These are phyloP conservation scores for Paspalum vaginatum DNA, from an alignment of 176 grass and related monocot genomes.

Conservation along the genomic window DNA sequence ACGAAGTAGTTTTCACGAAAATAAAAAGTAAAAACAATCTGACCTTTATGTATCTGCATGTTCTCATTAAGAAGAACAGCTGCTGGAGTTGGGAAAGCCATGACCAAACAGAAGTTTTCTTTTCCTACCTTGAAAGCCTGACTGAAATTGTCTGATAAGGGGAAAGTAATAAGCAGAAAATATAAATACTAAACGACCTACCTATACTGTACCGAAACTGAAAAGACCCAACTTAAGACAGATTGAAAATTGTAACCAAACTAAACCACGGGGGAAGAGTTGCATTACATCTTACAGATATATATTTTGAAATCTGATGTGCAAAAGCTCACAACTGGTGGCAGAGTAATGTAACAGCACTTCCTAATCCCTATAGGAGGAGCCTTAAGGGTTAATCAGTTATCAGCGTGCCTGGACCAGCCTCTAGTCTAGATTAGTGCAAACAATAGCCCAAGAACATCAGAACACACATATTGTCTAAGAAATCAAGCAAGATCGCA, in stretches of 20 bases:
- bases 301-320: not conserved
- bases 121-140: conserved; percentile 19
- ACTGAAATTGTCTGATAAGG: not conserved
- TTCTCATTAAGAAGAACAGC: conserved; percentile 63
- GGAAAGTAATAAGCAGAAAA: conserved; percentile 8
- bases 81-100: conserved; percentile 56
- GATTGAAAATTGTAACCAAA: not conserved
- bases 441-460: not conserved
- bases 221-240: not conserved
- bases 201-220: not conserved
- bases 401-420: not conserved
- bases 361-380: not conserved
- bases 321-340: not conserved
- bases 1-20: not conserved
- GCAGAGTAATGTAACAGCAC: not conserved
- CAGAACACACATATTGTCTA: not conserved
- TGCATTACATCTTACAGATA: not conserved
- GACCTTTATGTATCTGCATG: conserved; percentile 50
- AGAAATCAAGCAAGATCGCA: not conserved
- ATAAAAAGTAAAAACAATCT: not conserved
- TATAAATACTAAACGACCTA: not conserved
- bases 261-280: not conserved
- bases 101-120: conserved; percentile 39
- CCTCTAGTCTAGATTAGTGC: not conserved
- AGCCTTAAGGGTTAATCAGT: not conserved